These are phyloP conservation scores for Suillus weaverae DNA, from an alignment of 768 basidiomycete genomes.

Conservation along the genomic window DNA sequence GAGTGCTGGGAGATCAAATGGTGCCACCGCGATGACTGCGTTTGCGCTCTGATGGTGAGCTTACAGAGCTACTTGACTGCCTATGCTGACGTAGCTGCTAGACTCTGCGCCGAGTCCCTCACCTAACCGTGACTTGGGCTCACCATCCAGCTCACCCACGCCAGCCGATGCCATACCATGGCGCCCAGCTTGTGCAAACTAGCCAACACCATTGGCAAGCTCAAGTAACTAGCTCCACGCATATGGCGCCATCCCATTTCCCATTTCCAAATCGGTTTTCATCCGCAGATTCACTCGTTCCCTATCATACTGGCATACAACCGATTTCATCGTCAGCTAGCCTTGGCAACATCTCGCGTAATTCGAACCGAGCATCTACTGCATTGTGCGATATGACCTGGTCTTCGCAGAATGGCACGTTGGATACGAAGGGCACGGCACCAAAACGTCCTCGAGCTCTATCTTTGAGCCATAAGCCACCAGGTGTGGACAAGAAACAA, in stretches of 20 bases:
- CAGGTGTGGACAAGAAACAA: slow-evolving; percentile 28
- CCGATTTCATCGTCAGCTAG: not conserved
- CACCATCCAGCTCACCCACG: slow-evolving; percentile 49
- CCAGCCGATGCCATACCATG: slow-evolving; percentile 18
- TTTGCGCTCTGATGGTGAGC: slow-evolving; percentile 68
- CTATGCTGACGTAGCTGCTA: slow-evolving; percentile 25
- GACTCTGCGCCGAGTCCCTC: slow-evolving; percentile 70
- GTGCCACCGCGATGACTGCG: slow-evolving; percentile 73
- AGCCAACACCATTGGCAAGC: slow-evolving; percentile 20
- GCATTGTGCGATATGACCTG: slow-evolving; percentile 6
- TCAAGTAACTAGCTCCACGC: slow-evolving; percentile 10
- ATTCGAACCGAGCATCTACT: not conserved
- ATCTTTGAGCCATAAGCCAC: slow-evolving; percentile 27
- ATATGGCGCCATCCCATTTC: slow-evolving; percentile 16
- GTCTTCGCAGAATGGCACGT: not conserved
- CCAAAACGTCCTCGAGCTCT: slow-evolving; percentile 29
- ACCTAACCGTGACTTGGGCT: slow-evolving; percentile 78
- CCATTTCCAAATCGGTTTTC: slow-evolving; percentile 17
- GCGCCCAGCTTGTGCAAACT: slow-evolving; percentile 14
- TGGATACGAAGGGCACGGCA: slow-evolving; percentile 5
- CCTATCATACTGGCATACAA: not conserved
- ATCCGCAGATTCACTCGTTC: slow-evolving; percentile 13
- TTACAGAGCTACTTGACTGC: slow-evolving; percentile 8
- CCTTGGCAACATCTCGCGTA: slow-evolving; percentile 7
- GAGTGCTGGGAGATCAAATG: slow-evolving; percentile 80